These are phyloP conservation scores for Candida peoriensis DNA, from an alignment of 805 yeast genomes.

Conservation along the genomic window DNA sequence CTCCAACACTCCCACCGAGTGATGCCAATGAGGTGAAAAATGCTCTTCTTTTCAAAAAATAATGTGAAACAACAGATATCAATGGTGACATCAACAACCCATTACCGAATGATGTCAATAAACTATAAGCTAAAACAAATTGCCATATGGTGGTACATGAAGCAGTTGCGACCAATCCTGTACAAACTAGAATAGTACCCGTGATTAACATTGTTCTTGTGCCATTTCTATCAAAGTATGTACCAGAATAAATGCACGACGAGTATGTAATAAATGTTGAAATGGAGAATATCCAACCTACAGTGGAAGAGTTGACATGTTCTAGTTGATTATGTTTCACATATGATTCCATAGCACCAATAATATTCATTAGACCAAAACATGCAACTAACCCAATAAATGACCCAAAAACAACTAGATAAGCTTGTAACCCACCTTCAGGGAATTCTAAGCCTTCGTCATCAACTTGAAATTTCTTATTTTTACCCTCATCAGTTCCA, in stretches of 20 bases:
- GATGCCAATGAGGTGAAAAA: conserved; percentile 42
- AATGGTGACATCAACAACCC: conserved; percentile 41
- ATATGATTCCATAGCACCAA: conserved; percentile 60
- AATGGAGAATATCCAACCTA: conserved; percentile 52
- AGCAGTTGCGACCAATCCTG: conserved; percentile 41
- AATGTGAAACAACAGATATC: conserved; percentile 39
- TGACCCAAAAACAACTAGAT: conserved; percentile 49
- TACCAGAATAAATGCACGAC: conserved; percentile 37
- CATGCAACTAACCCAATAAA: conserved; percentile 48
- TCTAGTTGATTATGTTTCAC: conserved; percentile 48
- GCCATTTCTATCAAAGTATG: conserved; percentile 42
- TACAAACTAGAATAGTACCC: conserved; percentile 32
- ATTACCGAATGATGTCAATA: conserved; percentile 39
- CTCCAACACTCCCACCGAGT: conserved; percentile 49
- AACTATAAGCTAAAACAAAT: conserved; percentile 47
- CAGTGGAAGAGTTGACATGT: conserved; percentile 36
- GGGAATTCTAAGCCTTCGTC: conserved; percentile 31
- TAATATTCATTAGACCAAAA: conserved; percentile 51
- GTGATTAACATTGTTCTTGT: conserved; percentile 31
- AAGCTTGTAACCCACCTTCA: conserved; percentile 53
- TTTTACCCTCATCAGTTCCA: not conserved
- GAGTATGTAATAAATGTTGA: conserved; percentile 25
- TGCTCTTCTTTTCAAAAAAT: conserved; percentile 39
- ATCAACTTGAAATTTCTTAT: not conserved
- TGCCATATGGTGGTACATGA: conserved; percentile 41